Evolutionary conservation across 2,329 filamentous ascomycete genomes (phyloP).

Genomic region (Neofusicoccum laricinum): DNA sequence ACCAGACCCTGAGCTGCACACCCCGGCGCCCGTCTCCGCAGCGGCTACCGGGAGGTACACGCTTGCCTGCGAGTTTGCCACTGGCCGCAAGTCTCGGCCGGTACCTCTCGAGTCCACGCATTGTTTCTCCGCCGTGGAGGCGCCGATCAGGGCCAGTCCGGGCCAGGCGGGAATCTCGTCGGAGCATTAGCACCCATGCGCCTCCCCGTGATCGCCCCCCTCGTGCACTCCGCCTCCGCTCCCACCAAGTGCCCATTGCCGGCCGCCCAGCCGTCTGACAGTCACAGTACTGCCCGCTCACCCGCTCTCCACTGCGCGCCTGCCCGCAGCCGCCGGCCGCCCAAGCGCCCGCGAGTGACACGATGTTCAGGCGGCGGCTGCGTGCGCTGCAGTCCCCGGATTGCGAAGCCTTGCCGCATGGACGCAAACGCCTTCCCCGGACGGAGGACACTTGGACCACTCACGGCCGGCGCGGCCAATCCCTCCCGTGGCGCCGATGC

Average conservation of each 20-base stretch:
- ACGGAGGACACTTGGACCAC: neutral
- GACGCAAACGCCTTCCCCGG: conserved; percentile 12
- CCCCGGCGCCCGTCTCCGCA: conserved; percentile 5
- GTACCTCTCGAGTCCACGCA: conserved; percentile 5
- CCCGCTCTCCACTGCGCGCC: neutral
- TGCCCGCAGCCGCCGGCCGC: neutral
- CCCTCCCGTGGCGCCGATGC: conserved; percentile 4
- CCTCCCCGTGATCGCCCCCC: conserved; percentile 9
- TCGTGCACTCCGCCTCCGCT: neutral
- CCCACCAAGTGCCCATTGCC: neutral
- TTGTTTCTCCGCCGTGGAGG: conserved; percentile 1
- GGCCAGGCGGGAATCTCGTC: neutral
- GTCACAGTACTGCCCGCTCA: neutral
- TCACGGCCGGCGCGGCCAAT: neutral
- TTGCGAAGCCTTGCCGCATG: conserved; percentile 8
- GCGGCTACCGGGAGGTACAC: neutral
- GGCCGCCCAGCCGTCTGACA: neutral
- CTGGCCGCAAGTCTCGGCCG: conserved; percentile 4
- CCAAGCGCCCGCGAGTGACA: conserved; percentile 2
- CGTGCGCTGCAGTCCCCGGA: conserved; percentile 6
- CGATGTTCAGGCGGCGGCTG: neutral
- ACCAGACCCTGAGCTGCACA: conserved; percentile 10
- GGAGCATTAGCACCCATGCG: conserved; percentile 9
- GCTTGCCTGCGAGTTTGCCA: neutral
- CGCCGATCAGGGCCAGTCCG: conserved; percentile 5